Base-by-base conservation (phyloP, 2,329 filamentous ascomycete genomes). In the Sporothrix pallida region DNA sequence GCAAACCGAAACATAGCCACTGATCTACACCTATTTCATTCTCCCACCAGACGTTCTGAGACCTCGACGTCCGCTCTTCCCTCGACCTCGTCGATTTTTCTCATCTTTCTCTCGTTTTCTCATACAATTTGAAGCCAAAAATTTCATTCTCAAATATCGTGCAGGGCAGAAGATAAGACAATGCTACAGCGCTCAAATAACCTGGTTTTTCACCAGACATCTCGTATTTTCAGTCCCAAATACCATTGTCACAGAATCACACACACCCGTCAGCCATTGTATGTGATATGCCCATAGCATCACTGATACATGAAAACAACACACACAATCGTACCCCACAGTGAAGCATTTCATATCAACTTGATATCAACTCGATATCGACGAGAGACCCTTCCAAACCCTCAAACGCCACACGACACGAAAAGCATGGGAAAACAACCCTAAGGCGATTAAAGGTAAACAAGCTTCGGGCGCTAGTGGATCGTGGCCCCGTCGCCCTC, bases 1-100 rank as follows among this genome's bases (percentile, higher is more conserved):
- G 10, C 2, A 37, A 5, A 37, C 2, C 3, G 8, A 48, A 67
- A 12, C 62, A 48, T 67, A 67, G 62, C 62, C 62, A 67, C 62
- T 48, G 20, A 7, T 26, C 23, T 48, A 46, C 62, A 67, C 62
- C 62, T 26, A 26, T 23, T 67, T 2, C 15, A 10, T 44, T 67
- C 17, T 48, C 62, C 62, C 62, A 67, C 62, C 42, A 67, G 62
- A 23, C 62, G 62, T 67, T 67, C 62, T 48, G 44, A 67, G 62
- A 67, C 62, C 62, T 67, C 62, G n/a, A 67, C 62, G 62, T 48
- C 62, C 62, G 62, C 62, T 67, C 62, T 67, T 67, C 62, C 62
- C 12, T 67, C 44, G 42, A 67, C n/a, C 62, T 15, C 20, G 20
- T 15, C 13, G 3, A 17, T 2, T 17, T 48, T 48, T 67, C 20